Conservation (phyloP, 2,329 filamentous ascomycete genomes). For the Ilyonectria destructans region DNA sequence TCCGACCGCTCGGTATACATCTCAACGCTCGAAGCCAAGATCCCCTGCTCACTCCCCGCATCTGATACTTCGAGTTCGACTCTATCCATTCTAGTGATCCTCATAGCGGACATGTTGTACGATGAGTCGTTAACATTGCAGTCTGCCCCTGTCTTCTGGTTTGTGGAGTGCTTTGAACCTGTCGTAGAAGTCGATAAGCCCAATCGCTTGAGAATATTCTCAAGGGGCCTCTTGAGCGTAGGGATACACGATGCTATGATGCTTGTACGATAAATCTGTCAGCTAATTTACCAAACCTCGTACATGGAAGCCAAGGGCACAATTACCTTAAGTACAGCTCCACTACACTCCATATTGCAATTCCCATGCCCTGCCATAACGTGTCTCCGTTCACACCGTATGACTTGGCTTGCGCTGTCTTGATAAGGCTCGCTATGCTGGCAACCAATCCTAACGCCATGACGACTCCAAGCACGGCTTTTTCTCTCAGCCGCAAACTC, state of each 20-base stretch:
- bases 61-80: background rate
- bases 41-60: background rate
- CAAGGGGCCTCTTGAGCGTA: background rate
- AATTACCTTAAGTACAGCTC: background rate
- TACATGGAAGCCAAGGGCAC: background rate
- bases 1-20: background rate
- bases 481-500: background rate
- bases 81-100: constrained; percentile 1
- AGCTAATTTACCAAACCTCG: background rate
- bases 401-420: background rate
- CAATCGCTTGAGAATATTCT: background rate
- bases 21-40: background rate
- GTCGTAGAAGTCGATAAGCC: background rate
- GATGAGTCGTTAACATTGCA: constrained; percentile 2
- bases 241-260: background rate
- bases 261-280: background rate
- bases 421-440: background rate
- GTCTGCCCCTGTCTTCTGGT: constrained; percentile 1
- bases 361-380: background rate
- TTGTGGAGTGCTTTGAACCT: background rate
- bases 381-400: background rate
- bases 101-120: background rate
- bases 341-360: background rate
- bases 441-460: background rate
- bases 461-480: background rate